A percentile compares a stretch with the other conserved stretches of the same genome.
Conservation (phyloP, 805 yeast genomes). For the Yamadazyma scolyti region DNA sequence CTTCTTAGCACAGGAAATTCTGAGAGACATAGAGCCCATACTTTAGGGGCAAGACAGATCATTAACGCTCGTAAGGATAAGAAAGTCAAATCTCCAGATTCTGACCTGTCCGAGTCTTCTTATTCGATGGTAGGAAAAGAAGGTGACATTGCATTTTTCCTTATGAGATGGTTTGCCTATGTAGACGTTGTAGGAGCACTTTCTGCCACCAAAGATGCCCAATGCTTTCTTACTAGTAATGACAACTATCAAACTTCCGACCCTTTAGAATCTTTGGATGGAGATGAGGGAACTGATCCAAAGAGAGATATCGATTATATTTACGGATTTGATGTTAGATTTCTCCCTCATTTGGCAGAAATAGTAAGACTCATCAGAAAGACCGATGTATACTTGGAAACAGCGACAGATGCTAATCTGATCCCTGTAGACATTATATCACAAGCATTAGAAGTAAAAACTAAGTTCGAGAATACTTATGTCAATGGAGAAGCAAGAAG, state of each 20-base stretch:
- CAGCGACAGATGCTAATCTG: not conserved
- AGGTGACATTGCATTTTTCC: constrained; percentile 47
- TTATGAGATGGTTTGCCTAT: constrained; percentile 67
- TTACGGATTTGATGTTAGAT: constrained; percentile 62
- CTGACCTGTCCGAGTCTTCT: constrained; percentile 4
- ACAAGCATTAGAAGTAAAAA: constrained; percentile 25
- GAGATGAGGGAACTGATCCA: constrained; percentile 13
- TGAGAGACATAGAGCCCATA: constrained; percentile 60
- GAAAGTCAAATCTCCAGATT: constrained; percentile 7
- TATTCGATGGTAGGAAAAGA: constrained; percentile 17
- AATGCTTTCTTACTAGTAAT: constrained; percentile 24
- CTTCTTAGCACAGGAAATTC: constrained; percentile 40
- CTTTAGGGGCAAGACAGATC: constrained; percentile 65
- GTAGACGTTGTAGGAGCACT: constrained; percentile 62
- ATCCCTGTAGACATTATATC: constrained; percentile 18
- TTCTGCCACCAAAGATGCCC: constrained; percentile 45
- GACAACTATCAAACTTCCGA: constrained; percentile 7
- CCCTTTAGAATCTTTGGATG: constrained; percentile 15
- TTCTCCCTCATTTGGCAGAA: constrained; percentile 56
- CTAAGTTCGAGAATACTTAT: constrained; percentile 15
- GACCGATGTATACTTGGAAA: constrained; percentile 18
- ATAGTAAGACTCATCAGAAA: constrained; percentile 34
- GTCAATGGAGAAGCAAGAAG: constrained; percentile 25
- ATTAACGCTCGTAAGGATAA: constrained; percentile 42
- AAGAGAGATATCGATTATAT: constrained; percentile 53